Conservation (phyloP, 352 stramenopile genomes). For the Globisporangium nodosum region DNA sequence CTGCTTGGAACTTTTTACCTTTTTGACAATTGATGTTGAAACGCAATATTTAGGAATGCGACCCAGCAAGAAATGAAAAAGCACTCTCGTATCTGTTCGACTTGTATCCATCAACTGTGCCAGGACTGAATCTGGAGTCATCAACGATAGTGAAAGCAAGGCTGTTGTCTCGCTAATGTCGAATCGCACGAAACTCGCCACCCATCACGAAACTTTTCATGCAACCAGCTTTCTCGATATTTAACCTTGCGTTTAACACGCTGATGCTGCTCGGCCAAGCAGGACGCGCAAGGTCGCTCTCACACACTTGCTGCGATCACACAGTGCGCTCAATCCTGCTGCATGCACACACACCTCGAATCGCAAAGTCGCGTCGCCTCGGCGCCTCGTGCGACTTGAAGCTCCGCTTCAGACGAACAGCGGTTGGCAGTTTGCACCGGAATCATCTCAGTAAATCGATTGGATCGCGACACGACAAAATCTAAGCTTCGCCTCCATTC, state of each 20-base stretch:
- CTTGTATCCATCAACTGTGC: background rate
- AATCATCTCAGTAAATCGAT: background rate
- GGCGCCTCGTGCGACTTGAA: background rate
- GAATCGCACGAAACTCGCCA: background rate
- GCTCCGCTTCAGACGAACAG: background rate
- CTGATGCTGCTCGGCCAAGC: background rate
- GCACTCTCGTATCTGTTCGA: background rate
- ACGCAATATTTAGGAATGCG: background rate
- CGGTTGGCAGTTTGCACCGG: background rate
- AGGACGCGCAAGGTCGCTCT: background rate
- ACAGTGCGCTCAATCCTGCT: no score
- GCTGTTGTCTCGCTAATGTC: background rate
- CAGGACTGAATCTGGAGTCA: background rate
- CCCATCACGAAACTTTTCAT: background rate
- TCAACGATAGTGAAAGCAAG: no score
- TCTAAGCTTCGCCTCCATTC: no score
- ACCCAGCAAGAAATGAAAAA: background rate
- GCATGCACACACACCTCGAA: background rate
- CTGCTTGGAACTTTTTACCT: no score
- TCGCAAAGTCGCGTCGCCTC: constrained; percentile 1
- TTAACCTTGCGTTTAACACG: background rate
- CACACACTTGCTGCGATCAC: no score
- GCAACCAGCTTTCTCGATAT: background rate
- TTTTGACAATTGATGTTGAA: background rate
- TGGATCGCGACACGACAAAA: no score